Percentiles rank a stretch among this genome's conserved stretches.
Evolutionary conservation across 768 basidiomycete species (phyloP).

Genomic region (Mycena venus): DNA sequence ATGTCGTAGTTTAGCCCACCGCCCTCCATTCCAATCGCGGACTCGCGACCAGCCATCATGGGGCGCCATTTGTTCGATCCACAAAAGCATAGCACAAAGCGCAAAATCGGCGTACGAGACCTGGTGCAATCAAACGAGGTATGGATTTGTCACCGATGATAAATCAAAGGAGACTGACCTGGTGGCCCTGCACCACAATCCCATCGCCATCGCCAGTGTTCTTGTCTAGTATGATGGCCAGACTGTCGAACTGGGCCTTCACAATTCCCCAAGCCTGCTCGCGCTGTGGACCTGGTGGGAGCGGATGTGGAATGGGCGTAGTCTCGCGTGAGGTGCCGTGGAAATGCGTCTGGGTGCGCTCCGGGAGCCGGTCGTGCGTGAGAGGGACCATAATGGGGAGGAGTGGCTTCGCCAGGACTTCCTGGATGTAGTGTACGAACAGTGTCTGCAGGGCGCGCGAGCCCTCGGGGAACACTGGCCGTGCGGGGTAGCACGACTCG

Average conservation of each 20-base stretch:
- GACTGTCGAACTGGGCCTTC: constrained; percentile 58
- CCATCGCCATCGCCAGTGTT: constrained; percentile 42
- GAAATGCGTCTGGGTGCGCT: constrained; percentile 67
- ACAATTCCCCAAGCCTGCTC: neutral
- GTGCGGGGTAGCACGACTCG: constrained; percentile 74
- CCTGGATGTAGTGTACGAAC: constrained; percentile 74
- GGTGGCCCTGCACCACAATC: constrained; percentile 56
- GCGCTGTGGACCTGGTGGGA: constrained; percentile 38
- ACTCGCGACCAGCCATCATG: constrained; percentile 65
- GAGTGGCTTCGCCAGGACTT: constrained; percentile 55
- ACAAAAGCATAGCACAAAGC: constrained; percentile 62
- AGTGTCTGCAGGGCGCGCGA: constrained; percentile 75
- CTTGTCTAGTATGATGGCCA: constrained; percentile 59
- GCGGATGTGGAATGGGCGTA: neutral
- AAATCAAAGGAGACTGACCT: no score
- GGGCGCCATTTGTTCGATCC: constrained; percentile 64
- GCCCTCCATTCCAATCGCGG: constrained; percentile 61
- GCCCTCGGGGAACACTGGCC: constrained; percentile 79
- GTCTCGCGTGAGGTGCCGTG: constrained; percentile 34
- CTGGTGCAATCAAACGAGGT: no score
- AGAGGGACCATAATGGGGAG: constrained; percentile 79
- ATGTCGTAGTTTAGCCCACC: constrained; percentile 58
- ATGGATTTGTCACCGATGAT: no score
- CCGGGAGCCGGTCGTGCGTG: constrained; percentile 71
- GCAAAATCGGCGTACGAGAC: constrained; percentile 67